Base-by-base conservation (phyloP, 108 stramenopile species). In the Pseudonitzschia delicatissima region DNA sequence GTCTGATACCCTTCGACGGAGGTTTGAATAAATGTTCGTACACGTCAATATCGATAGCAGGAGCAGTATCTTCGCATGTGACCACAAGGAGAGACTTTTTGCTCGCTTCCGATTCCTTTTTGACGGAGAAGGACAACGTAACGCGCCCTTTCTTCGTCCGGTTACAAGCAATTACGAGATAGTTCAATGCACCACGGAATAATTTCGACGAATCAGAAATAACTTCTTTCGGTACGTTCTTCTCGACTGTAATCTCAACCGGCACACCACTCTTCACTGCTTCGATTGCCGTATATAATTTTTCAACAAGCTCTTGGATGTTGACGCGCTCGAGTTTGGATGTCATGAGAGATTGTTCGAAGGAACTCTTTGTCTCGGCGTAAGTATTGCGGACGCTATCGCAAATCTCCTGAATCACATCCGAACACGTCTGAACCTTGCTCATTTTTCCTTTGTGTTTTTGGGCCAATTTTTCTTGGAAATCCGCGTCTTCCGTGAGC, bases 151-250 rank as follows among this genome's bases (percentile, higher is more conserved):
- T 62, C 48, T 39, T 60, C 21, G 69, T 69, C 23, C 69, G 69
- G 23, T 57, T 62, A 31, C 59, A 60, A n/a, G 59, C 69, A 37
- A 69, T 45, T 1, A 62, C 60, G 17, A 69, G n/a, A 48, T 62
- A 86, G 71, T 92, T 88, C 55, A 89, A 23, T 39, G 85, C 78
- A 5, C 72, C 71, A 36, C 86, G 86, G 49, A 83, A 86, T 0
- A 92, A 39, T 57, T 82, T 83, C 29, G 83, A 66, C 9, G 79
- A 80, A 73, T 89, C 87, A 18, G 53, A 45, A 40, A 88, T 44
- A 15, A 75, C 57, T n/a, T 55, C 36, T 36, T 57, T 39, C 37
- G 87, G 84, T 1, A 88, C 82, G 53, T 64, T 51, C 11, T 39
- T 48, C 50, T 83, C 81, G 4, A 80, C 61, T 18, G 52, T 39